These are phyloP conservation scores for Poa annua DNA, from an alignment of 176 grass and related monocot genomes.

Conservation along the genomic window DNA sequence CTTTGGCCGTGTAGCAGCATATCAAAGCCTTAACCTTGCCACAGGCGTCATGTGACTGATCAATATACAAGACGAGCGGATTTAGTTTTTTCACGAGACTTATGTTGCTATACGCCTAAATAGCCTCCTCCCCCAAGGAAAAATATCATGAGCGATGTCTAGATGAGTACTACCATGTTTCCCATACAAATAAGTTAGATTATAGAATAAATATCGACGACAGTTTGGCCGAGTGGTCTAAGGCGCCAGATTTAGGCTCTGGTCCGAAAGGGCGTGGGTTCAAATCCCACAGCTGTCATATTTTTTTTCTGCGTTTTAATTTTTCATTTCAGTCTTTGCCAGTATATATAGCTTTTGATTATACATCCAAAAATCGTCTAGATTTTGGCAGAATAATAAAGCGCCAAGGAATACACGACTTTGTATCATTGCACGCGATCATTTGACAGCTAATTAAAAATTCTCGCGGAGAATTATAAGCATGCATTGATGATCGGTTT, in stretches of 20 bases:
- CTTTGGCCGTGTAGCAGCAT: too few relatives aligned
- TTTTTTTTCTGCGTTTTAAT: background rate
- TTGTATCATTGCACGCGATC: background rate
- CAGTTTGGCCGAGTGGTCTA: slow-evolving; percentile 99
- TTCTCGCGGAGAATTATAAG: background rate
- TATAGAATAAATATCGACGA: too few relatives aligned
- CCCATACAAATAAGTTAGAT: too few relatives aligned
- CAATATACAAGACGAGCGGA: too few relatives aligned
- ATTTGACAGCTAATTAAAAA: background rate
- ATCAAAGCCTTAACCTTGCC: too few relatives aligned
- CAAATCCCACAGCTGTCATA: slow-evolving; percentile 94
- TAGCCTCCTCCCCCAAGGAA: too few relatives aligned
- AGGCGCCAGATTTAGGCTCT: slow-evolving; percentile 99
- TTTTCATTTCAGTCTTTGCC: too few relatives aligned
- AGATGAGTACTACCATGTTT: too few relatives aligned
- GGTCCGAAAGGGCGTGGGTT: slow-evolving; percentile 99
- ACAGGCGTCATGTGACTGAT: too few relatives aligned
- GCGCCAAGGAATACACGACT: background rate
- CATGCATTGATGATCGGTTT: background rate
- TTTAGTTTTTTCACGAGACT: too few relatives aligned
- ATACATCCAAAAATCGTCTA: slow-evolving; percentile 5
- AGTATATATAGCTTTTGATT: background rate
- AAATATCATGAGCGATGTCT: too few relatives aligned
- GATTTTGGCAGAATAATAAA: background rate
- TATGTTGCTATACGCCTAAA: too few relatives aligned